Evolutionary conservation across 1,284 basidiomycete genomes (phyloP).

Genomic region (Chalciporus piperatoides): DNA sequence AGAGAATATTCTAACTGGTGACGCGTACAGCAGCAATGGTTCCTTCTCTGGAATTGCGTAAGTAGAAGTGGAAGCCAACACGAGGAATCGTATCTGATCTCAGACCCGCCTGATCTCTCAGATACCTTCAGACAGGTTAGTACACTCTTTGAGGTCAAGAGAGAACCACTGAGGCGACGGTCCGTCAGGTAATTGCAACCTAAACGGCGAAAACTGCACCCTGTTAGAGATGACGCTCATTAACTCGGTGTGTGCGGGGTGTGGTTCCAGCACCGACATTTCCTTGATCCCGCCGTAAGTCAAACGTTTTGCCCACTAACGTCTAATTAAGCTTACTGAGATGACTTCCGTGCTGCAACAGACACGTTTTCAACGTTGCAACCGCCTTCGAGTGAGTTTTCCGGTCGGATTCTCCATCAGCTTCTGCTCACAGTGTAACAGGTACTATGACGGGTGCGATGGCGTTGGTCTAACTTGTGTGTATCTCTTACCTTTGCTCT

Average conservation of each 20-base stretch:
- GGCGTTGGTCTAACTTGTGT: slow-evolving; percentile 24
- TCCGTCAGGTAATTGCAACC: slow-evolving; percentile 30
- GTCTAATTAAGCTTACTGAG: background rate
- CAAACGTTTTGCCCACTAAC: background rate
- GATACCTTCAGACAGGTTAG: slow-evolving; percentile 32
- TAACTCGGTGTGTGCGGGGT: slow-evolving; percentile 38
- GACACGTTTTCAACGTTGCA: slow-evolving; percentile 22
- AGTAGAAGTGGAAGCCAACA: slow-evolving; percentile 5
- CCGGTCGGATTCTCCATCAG: background rate
- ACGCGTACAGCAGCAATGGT: slow-evolving; percentile 18
- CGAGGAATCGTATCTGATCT: background rate
- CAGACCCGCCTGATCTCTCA: slow-evolving; percentile 5
- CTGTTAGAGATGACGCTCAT: slow-evolving; percentile 43
- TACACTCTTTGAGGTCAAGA: background rate
- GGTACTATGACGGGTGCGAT: slow-evolving; percentile 26
- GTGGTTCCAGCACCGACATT: slow-evolving; percentile 43
- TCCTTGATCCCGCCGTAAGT: slow-evolving; percentile 44
- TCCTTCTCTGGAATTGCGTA: slow-evolving; percentile 27
- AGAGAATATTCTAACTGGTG: slow-evolving; percentile 20
- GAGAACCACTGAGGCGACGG: background rate
- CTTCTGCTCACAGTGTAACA: slow-evolving; percentile 2
- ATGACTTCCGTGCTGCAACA: slow-evolving; percentile 3
- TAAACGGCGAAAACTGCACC: slow-evolving; percentile 44
- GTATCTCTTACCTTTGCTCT: slow-evolving; percentile 1
- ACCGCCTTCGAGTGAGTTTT: slow-evolving; percentile 30